phyloP scores from a whole-genome alignment of 2,329 filamentous ascomycete species.

The Monilinia laxa region DNA sequence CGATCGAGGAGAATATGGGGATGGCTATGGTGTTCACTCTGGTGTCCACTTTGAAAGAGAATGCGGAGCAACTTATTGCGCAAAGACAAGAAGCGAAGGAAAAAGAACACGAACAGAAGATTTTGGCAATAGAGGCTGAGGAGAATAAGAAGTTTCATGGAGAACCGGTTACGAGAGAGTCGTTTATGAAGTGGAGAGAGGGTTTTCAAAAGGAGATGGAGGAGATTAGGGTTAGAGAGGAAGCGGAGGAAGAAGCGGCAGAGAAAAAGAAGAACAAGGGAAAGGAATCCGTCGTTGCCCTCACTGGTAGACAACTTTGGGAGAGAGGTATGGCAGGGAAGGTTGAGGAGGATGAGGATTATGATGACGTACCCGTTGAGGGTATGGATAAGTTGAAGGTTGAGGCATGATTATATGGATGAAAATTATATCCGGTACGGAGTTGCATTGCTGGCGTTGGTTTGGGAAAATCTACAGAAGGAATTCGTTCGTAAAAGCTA shows the following conservation, averaged over 20 bases:
- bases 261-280: slow-evolving; percentile 77
- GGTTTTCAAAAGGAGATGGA: slow-evolving; percentile 78
- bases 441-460: slow-evolving; percentile 39
- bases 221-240: slow-evolving; percentile 64
- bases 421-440: slow-evolving; percentile 28
- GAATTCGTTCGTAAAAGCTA: slow-evolving; percentile 2
- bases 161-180: slow-evolving; percentile 80
- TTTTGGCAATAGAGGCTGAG: slow-evolving; percentile 69
- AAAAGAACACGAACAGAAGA: slow-evolving; percentile 55
- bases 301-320: slow-evolving; percentile 77
- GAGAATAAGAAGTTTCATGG: slow-evolving; percentile 98
- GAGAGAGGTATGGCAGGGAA: slow-evolving; percentile 70
- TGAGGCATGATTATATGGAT: slow-evolving; percentile 44
- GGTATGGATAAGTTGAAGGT: slow-evolving; percentile 72
- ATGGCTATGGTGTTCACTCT: slow-evolving; percentile 98
- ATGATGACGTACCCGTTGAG: slow-evolving; percentile 55
- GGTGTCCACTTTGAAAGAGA: slow-evolving; percentile 82
- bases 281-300: slow-evolving; percentile 69
- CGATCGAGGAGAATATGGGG: slow-evolving; percentile 87
- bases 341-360: slow-evolving; percentile 65
- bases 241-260: slow-evolving; percentile 74
- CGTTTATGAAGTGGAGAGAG: slow-evolving; percentile 79
- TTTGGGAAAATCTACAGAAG: slow-evolving; percentile 6
- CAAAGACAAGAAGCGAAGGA: slow-evolving; percentile 67
- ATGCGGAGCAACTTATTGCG: slow-evolving; percentile 79